Base-by-base conservation (phyloP, 495 filamentous ascomycete species). In the Xeromyces bisporus region DNA sequence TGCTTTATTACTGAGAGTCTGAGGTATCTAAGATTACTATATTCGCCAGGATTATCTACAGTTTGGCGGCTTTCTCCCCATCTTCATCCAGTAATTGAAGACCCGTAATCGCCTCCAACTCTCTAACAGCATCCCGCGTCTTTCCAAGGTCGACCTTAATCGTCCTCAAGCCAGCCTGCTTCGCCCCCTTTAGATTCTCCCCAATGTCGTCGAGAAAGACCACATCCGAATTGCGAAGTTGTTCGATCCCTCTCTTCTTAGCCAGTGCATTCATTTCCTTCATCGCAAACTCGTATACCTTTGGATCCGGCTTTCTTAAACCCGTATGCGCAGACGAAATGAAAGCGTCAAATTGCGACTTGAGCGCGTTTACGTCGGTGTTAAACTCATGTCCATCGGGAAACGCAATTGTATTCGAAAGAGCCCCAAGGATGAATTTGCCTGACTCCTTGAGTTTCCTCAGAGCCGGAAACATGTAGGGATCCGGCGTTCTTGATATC, bases 171-270 rank as follows among this genome's bases (percentile, higher is more conserved):
- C 89, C 89, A 7, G 71, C 50, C 31, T 55, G 61, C 58, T 66
- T 84, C 7, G 76, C 89, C 7, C 66, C 71, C 58, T 84, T 87
- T 41, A 94, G 51, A 50, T 97, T 97, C 59, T 80, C 72, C 0
- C 89, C 89, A 46, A 97, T 96, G 54, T 97, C 89, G 61, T 97
- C 89, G 29, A 94, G 51, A 51, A 97, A 96, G 11, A 92, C 59
- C 28, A 93, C 57, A 31, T 94, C 80, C 7, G 59, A 63, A 0
- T 79, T 55, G 37, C 54, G 53, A 0, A 85, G 54, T 1, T 65
- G 70, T 1, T 63, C 43, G 52, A 67, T 56, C 8, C 66, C 68
- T 36, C 49, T 61, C 31, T 53, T 53, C 50, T 56, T 60, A n/a
- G 71, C 68, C 36, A 66, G 65, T 37, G 62, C 59, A 43, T 77